phyloP scores from a whole-genome alignment of 768 basidiomycete species.

The Mycena alexandri region DNA sequence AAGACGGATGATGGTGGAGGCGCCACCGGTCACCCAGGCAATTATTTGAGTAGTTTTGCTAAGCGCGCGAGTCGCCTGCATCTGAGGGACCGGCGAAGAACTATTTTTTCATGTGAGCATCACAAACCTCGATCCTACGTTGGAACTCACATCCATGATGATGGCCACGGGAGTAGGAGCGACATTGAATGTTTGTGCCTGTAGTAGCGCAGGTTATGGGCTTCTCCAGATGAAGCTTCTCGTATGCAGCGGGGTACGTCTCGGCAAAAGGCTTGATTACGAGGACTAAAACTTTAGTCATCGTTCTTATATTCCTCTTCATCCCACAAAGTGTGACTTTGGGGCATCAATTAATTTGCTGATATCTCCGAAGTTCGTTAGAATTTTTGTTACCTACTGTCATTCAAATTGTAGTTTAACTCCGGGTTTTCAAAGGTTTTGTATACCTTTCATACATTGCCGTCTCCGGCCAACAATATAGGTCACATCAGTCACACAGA shows the following conservation, averaged over 20 bases:
- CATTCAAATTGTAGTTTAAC: too few relatives aligned
- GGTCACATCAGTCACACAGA: too few relatives aligned
- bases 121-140: not conserved
- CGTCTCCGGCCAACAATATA: too few relatives aligned
- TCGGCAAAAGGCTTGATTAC: conserved; percentile 22
- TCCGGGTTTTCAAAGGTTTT: too few relatives aligned
- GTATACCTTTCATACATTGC: too few relatives aligned
- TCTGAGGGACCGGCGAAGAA: conserved; percentile 21
- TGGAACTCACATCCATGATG: conserved; percentile 18
- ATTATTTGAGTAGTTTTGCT: conserved; percentile 3
- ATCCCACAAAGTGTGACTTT: too few relatives aligned
- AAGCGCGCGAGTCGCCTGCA: conserved; percentile 18
- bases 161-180: conserved; percentile 10
- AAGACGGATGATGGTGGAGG: conserved; percentile 2
- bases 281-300: too few relatives aligned
- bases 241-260: conserved; percentile 5
- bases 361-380: too few relatives aligned
- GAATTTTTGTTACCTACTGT: too few relatives aligned
- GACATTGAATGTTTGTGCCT: conserved; percentile 3
- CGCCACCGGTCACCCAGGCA: conserved; percentile 12
- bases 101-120: not conserved
- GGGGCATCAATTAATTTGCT: too few relatives aligned
- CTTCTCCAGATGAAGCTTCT: conserved; percentile 1
- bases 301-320: too few relatives aligned
- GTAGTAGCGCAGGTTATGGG: conserved; percentile 22